Evolutionary conservation across 2,329 filamentous ascomycete genomes (phyloP).

Genomic region (Tolypocladium guangdongense): DNA sequence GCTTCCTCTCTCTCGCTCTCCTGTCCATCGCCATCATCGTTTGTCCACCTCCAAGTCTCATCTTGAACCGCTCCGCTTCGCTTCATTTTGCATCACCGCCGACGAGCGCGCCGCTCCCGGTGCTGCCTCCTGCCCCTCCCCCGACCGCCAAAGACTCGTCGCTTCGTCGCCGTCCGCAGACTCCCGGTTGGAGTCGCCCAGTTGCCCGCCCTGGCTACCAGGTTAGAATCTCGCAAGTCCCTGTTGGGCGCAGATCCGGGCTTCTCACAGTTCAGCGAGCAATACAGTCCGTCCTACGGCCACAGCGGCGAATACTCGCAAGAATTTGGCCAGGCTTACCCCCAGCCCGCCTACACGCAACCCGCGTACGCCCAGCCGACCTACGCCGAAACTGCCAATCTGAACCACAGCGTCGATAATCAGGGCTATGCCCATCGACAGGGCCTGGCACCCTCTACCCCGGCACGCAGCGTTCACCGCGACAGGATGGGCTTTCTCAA

Average conservation of each 20-base stretch:
- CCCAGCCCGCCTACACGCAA: slow-evolving; percentile 17
- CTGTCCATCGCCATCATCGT: neutral
- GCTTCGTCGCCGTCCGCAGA: slow-evolving; percentile 8
- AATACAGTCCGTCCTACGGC: slow-evolving; percentile 12
- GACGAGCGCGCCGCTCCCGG: neutral
- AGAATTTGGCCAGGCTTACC: slow-evolving; percentile 22
- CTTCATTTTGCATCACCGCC: neutral
- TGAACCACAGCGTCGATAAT: slow-evolving; percentile 17
- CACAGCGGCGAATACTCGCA: slow-evolving; percentile 16
- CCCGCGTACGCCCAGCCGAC: slow-evolving; percentile 14
- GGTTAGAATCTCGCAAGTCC: slow-evolving; percentile 29
- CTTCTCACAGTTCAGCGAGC: slow-evolving; percentile 21
- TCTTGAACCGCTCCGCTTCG: neutral
- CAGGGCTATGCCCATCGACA: slow-evolving; percentile 27
- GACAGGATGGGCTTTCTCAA: slow-evolving; percentile 60
- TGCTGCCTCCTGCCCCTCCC: neutral
- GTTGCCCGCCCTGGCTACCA: slow-evolving; percentile 26
- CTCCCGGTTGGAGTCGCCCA: slow-evolving; percentile 25
- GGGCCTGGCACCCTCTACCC: slow-evolving; percentile 21
- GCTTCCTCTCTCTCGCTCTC: neutral
- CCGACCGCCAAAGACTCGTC: neutral
- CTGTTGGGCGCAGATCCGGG: slow-evolving; percentile 27
- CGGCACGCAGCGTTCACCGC: slow-evolving; percentile 18
- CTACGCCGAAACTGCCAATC: slow-evolving; percentile 16
- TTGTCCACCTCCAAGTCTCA: neutral